Percentiles rank a stretch among this genome's conserved stretches.
These are phyloP conservation scores for Xylaria hypoxylon DNA, from an alignment of 2,329 filamentous ascomycete species.

Conservation along the genomic window DNA sequence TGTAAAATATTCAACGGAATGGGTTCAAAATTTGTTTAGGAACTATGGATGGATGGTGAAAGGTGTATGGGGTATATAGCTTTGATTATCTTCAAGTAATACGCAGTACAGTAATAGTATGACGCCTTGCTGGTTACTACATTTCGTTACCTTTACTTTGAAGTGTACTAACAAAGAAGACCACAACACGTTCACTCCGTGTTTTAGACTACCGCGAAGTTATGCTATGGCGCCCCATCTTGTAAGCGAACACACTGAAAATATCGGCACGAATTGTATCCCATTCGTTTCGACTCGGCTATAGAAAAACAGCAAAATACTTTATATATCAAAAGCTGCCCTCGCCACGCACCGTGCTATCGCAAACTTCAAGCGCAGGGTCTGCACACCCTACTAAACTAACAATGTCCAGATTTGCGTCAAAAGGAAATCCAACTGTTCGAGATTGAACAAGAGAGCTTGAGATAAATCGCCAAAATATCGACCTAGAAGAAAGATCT, in stretches of 20 bases:
- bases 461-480: conserved; percentile 8
- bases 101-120: neutral
- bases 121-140: neutral
- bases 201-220: neutral
- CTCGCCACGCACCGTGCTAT: neutral
- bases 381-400: neutral
- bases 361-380: neutral
- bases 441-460: neutral
- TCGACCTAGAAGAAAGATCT: conserved; percentile 22
- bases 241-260: neutral
- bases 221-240: too few species aligned
- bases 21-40: neutral
- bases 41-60: neutral
- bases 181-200: neutral
- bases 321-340: neutral
- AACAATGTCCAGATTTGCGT: neutral
- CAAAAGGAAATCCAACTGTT: neutral
- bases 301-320: conserved; percentile 5
- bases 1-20: neutral
- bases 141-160: neutral
- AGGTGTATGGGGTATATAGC: conserved; percentile 3
- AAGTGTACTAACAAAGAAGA: neutral
- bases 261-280: neutral
- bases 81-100: neutral
- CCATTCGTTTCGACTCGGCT: neutral